Conservation (phyloP, 768 basidiomycete genomes). For the Dacryopinax spathularia region DNA sequence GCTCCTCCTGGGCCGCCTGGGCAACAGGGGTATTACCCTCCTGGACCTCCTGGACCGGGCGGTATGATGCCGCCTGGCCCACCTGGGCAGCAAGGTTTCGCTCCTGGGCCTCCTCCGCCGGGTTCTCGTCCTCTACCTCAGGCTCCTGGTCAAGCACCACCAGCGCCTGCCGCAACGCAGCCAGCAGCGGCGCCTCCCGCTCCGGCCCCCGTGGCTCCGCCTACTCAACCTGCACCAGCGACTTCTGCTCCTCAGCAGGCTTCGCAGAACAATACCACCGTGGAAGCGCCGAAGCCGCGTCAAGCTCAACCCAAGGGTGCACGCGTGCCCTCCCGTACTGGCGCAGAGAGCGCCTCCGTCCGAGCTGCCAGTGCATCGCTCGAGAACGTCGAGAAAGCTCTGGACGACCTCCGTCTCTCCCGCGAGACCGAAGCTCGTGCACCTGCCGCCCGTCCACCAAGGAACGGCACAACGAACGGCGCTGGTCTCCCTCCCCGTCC, state of each 20-base stretch:
- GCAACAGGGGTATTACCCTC: not conserved
- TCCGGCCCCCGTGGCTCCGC: not conserved
- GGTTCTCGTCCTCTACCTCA: not conserved
- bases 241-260: conserved; percentile 18
- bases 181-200: not conserved
- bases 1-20: not conserved
- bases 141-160: not conserved
- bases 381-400: conserved; percentile 40
- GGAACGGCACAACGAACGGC: not conserved
- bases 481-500: not conserved
- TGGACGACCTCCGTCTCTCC: conserved; percentile 36
- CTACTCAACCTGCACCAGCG: conserved; percentile 16
- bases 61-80: not conserved
- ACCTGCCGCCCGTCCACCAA: not conserved
- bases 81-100: not conserved
- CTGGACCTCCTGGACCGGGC: not conserved
- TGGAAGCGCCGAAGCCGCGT: conserved; percentile 24
- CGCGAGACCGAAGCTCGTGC: conserved; percentile 13
- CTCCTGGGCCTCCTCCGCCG: not conserved
- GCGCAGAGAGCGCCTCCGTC: not conserved
- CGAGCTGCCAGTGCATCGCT: conserved; percentile 14
- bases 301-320: not conserved
- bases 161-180: not conserved
- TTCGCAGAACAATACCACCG: conserved; percentile 35
- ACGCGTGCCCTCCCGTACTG: not conserved